A percentile compares a stretch with the other conserved stretches of the same genome.
phyloP scores from a whole-genome alignment of 371 early-diverging fungal genomes.

The Nosema muscidifuracis region DNA sequence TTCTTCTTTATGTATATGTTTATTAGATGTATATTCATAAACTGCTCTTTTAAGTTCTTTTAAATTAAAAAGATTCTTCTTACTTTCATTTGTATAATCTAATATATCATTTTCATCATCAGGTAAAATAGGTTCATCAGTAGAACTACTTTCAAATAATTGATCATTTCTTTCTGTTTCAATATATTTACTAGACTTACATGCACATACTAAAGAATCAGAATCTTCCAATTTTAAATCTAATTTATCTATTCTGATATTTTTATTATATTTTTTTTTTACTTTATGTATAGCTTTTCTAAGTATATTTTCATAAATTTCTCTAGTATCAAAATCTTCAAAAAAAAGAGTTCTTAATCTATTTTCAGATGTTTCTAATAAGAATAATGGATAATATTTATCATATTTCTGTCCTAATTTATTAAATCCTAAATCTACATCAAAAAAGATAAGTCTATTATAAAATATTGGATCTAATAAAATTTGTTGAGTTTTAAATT shows the following conservation, averaged over 20 bases:
- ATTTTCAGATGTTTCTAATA: conserved; percentile 21
- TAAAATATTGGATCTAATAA: conserved; percentile 35
- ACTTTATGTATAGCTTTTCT: background rate
- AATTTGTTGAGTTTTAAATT: conserved; percentile 27
- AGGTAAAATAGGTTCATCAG: too few relatives aligned
- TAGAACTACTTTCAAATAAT: too few relatives aligned
- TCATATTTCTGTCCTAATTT: conserved; percentile 11
- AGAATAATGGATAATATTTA: conserved; percentile 13
- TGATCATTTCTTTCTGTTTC: background rate
- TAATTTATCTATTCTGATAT: background rate
- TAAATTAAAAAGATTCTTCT: background rate
- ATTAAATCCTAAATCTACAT: conserved; percentile 22
- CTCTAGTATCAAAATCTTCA: conserved; percentile 27
- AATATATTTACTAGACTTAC: background rate
- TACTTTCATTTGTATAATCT: background rate
- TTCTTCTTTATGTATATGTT: background rate
- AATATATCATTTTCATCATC: background rate
- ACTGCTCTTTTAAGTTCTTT: background rate
- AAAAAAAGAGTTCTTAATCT: conserved; percentile 35
- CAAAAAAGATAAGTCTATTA: background rate
- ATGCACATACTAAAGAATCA: background rate
- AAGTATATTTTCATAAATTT: conserved; percentile 24
- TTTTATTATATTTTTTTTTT: background rate
- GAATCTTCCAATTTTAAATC: background rate
- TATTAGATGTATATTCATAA: background rate